Base-by-base conservation (phyloP, 1,284 basidiomycete species). In the Mycena sp. region DNA sequence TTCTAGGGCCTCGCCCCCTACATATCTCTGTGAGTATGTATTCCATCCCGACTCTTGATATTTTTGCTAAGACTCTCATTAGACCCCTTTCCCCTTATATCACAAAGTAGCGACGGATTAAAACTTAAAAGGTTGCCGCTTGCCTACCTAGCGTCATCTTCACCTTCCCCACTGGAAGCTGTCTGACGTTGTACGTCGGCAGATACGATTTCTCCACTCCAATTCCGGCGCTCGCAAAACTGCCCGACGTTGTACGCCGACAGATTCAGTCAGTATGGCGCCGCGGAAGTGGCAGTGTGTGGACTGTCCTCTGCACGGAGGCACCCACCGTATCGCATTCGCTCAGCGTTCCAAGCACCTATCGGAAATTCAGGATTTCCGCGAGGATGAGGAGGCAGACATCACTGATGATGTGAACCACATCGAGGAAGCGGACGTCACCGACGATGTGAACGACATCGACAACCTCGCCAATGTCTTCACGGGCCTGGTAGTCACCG, bases 111-210 rank as follows among this genome's bases (percentile, higher is more conserved):
- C 29, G n/a, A 16, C 28, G 44, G 41, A 4, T 43, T 50, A 44
- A 56, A 56, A 48, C 29, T n/a, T n/a, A n/a, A n/a, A n/a, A n/a
- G n/a, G n/a, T n/a, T n/a, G n/a, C n/a, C n/a, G n/a, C n/a, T 30
- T 49, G 35, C 41, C 21, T 12, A 30, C 19, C 61, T 23, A 21
- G 12, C 38, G n/a, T 37, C 32, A 17, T 53, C 25, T 21, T 21
- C 32, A 11, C 23, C 46, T 37, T 38, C 45, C 38, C 30, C 14
- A 14, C 32, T 14, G 32, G 10, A 43, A 19, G 7, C 45, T 48
- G 35, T 41, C 46, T 40, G 48, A 52, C 58, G 58, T 59, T 46
- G 25, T 45, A 59, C 58, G 58, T 59, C 41, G 30, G 30, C 57
- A 58, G 46, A 50, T 30, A 14, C 45, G 23, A 32, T 5, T 25